These are phyloP conservation scores for Cajanus cajan DNA, from an alignment of 306 rosid genomes.

Conservation along the genomic window DNA sequence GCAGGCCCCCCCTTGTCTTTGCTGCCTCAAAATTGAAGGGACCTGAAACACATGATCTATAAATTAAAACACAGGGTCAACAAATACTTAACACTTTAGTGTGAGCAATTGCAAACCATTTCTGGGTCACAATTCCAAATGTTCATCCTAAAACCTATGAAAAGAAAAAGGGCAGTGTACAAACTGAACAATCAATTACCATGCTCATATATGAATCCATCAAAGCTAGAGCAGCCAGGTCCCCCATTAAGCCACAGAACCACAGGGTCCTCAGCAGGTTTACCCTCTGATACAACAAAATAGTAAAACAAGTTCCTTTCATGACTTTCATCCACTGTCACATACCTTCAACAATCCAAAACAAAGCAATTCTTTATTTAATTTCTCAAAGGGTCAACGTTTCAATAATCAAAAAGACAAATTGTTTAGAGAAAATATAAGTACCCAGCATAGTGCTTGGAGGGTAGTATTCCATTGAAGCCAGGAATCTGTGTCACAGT, in stretches of 20 bases:
- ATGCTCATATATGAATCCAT: conserved; percentile 95
- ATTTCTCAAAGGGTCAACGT: neutral
- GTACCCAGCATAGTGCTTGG: conserved; percentile 50
- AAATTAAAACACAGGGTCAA: neutral
- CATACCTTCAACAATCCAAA: conserved; percentile 38
- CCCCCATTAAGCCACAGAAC: conserved; percentile 99
- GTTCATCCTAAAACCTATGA: neutral
- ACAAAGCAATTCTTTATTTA: neutral
- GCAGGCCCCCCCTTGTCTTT: conserved; percentile 51
- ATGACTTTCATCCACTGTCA: conserved; percentile 41
- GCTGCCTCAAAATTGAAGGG: conserved; percentile 84
- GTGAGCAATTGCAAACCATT: neutral
- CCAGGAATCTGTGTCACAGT: conserved; percentile 39
- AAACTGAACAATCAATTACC: conserved; percentile 46
- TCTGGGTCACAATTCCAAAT: neutral
- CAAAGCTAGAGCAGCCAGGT: conserved; percentile 96
- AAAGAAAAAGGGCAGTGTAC: neutral
- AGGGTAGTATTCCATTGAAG: conserved; percentile 39
- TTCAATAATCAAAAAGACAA: neutral
- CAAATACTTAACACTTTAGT: neutral
- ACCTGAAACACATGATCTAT: conserved; percentile 51
- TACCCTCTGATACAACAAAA: conserved; percentile 72
- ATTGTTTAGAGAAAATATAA: neutral
- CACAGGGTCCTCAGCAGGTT: conserved; percentile 79
- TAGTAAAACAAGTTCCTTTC: conserved; percentile 80